phyloP scores from a whole-genome alignment of 2,329 filamentous ascomycete species.

The Trichoderma cornu-damae region DNA sequence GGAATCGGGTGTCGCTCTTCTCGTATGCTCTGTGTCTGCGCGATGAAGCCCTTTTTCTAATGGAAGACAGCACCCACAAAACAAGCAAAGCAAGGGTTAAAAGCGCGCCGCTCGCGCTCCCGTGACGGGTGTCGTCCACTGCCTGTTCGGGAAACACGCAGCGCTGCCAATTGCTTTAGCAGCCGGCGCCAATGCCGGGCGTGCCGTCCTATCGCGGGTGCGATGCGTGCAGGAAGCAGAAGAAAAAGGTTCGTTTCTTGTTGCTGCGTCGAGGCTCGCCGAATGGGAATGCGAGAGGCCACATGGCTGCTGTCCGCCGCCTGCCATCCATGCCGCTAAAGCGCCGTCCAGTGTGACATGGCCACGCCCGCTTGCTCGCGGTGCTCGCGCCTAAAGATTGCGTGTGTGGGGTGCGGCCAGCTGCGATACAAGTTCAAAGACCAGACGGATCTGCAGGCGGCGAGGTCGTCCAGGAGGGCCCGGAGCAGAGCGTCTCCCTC shows the following conservation, averaged over 20 bases:
- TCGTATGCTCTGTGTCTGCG: no score
- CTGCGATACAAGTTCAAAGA: conserved; percentile 47
- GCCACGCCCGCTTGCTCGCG: conserved; percentile 40
- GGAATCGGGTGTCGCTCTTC: no score
- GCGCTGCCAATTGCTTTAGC: conserved; percentile 3
- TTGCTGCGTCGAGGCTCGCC: neutral
- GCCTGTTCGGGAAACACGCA: conserved; percentile 8
- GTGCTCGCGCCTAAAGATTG: conserved; percentile 41
- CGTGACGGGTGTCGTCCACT: neutral
- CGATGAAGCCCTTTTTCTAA: no score
- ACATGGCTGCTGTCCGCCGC: neutral
- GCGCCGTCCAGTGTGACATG: conserved; percentile 41
- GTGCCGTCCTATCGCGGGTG: conserved; percentile 48
- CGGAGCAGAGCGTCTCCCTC: neutral
- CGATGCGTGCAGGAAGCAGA: conserved; percentile 47
- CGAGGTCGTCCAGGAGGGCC: conserved; percentile 11
- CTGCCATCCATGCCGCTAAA: neutral
- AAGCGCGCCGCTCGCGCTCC: no score
- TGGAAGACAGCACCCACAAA: no score
- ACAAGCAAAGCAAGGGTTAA: no score
- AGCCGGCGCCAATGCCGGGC: conserved; percentile 40
- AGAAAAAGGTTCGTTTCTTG: conserved; percentile 46
- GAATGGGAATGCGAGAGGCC: neutral
- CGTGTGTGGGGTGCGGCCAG: conserved; percentile 43
- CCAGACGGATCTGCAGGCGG: conserved; percentile 15